Conservation (phyloP, 331 rosid species). For the Quercus lobata region DNA sequence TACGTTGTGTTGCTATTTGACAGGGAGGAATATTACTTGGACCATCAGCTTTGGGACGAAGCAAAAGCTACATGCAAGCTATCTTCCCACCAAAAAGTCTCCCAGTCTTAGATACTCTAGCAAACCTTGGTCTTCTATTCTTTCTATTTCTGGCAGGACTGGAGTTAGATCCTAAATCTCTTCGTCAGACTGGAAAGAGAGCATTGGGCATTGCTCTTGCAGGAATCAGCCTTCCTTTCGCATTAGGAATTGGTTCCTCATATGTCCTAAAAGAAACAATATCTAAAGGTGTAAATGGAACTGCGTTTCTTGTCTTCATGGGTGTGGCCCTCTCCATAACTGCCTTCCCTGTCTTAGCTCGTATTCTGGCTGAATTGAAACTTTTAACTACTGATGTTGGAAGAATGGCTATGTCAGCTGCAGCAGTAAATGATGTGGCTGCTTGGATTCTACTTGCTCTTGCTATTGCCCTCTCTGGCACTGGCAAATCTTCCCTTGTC, state of each 20-base stretch:
- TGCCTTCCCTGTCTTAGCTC: constrained; percentile 89
- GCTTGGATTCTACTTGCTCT: constrained; percentile 95
- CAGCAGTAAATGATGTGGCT: constrained; percentile 85
- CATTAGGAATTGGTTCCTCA: constrained; percentile 79
- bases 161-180: constrained; percentile 67
- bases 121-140: constrained; percentile 82
- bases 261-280: constrained; percentile 54
- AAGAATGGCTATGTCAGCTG: constrained; percentile 84
- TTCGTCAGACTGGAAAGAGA: constrained; percentile 60
- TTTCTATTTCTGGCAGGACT: constrained; percentile 78
- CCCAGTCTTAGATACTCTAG: constrained; percentile 78
- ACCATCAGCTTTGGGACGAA: constrained; percentile 83
- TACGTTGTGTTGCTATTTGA: constrained; percentile 18
- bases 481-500: constrained; percentile 50
- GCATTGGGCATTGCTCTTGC: constrained; percentile 71
- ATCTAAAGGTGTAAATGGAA: constrained; percentile 50
- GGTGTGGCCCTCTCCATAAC: constrained; percentile 93
- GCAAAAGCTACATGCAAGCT: constrained; percentile 45
- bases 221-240: constrained; percentile 80
- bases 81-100: constrained; percentile 78
- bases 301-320: constrained; percentile 76
- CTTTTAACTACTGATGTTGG: constrained; percentile 79
- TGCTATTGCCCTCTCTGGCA: constrained; percentile 73
- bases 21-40: constrained; percentile 94
- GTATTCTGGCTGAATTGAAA: constrained; percentile 84